Evolutionary conservation across 108 stramenopile genomes (phyloP).

Genomic region (Pseudonitzschia pungens): DNA sequence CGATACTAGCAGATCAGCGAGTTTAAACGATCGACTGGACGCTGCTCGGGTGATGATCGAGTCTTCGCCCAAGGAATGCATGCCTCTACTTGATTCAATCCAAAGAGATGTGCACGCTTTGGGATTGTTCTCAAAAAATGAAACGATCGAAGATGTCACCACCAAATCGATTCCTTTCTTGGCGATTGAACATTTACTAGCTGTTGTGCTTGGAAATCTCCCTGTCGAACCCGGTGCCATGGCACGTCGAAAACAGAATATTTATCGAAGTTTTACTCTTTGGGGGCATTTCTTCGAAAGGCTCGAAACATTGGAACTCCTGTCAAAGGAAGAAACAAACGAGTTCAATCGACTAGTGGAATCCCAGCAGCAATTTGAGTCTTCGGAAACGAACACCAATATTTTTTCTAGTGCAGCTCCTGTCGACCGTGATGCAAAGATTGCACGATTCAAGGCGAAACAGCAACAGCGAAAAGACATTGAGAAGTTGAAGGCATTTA

Average conservation of each 20-base stretch:
- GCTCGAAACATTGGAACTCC: slow-evolving; percentile 52
- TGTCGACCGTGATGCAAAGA: slow-evolving; percentile 57
- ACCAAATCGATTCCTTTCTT: slow-evolving; percentile 65
- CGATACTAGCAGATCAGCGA: neutral
- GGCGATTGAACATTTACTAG: slow-evolving; percentile 65
- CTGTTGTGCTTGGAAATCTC: slow-evolving; percentile 48
- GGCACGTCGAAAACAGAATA: slow-evolving; percentile 45
- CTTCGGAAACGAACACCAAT: neutral
- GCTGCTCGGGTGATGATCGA: slow-evolving; percentile 18
- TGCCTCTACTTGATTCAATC: slow-evolving; percentile 36
- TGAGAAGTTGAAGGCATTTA: slow-evolving; percentile 41
- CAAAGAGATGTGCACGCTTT: slow-evolving; percentile 38
- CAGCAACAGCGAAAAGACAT: slow-evolving; percentile 46
- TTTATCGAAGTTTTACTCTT: slow-evolving; percentile 45
- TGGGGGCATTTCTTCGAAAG: slow-evolving; percentile 55
- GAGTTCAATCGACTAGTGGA: slow-evolving; percentile 58
- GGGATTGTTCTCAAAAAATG: slow-evolving; percentile 67
- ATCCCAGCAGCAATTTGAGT: neutral
- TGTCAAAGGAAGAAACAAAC: slow-evolving; percentile 39
- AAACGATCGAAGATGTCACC: slow-evolving; percentile 64
- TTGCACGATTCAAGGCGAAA: slow-evolving; percentile 56
- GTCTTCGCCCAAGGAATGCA: slow-evolving; percentile 20
- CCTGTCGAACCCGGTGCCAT: slow-evolving; percentile 40
- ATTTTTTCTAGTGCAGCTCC: slow-evolving; percentile 14
- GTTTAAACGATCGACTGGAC: neutral